These are phyloP conservation scores for Cercospora sp. DNA, from an alignment of 2,329 filamentous ascomycete genomes.

Conservation along the genomic window DNA sequence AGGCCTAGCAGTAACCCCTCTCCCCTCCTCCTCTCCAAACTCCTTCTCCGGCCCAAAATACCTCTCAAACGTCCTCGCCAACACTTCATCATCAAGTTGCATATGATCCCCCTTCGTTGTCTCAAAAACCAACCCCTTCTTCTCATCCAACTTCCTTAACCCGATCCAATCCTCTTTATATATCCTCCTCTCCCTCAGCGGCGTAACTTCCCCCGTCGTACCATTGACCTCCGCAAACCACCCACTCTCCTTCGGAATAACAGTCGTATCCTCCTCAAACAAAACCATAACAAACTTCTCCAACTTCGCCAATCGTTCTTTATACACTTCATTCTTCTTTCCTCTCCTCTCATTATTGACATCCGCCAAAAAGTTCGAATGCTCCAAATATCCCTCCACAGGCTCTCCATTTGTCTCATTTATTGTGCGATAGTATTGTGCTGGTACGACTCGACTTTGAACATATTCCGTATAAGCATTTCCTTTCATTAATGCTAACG, in stretches of 20 bases:
- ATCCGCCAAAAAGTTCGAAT: constrained; percentile 88
- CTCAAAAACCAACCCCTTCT: constrained; percentile 75
- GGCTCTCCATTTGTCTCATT: constrained; percentile 56
- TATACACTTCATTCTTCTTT: constrained; percentile 73
- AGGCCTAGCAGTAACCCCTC: not conserved
- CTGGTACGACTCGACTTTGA: constrained; percentile 79
- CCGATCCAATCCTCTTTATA: constrained; percentile 96
- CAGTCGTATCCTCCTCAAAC: constrained; percentile 82
- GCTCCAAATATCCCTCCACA: constrained; percentile 67
- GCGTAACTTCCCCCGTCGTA: constrained; percentile 61
- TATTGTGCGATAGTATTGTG: constrained; percentile 86
- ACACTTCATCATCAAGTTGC: constrained; percentile 65
- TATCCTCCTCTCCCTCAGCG: constrained; percentile 66
- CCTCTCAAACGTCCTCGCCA: constrained; percentile 65
- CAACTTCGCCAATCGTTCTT: constrained; percentile 65
- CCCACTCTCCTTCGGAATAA: constrained; percentile 83
- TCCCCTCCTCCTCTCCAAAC: not conserved
- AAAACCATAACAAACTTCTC: constrained; percentile 84
- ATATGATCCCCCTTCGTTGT: constrained; percentile 78
- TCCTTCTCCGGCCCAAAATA: constrained; percentile 58
- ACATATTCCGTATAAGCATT: constrained; percentile 80
- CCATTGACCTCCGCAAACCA: constrained; percentile 89
- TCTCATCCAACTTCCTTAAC: constrained; percentile 73
- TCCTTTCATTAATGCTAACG: constrained; percentile 72
- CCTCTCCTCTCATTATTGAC: constrained; percentile 83